Base-by-base conservation (phyloP, 1,284 basidiomycete species). In the Phellinidium pouzarii region DNA sequence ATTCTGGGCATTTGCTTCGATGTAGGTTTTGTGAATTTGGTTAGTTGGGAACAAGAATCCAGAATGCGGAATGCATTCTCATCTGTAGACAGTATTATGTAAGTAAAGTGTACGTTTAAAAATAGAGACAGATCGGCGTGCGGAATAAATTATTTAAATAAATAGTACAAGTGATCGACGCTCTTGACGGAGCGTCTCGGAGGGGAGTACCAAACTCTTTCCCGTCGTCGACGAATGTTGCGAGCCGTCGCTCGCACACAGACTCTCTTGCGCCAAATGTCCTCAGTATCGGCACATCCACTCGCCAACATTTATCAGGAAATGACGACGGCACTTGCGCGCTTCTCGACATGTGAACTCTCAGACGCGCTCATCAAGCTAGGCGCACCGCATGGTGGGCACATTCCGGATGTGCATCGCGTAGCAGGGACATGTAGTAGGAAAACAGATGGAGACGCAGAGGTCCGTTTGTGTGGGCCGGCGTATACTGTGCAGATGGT, bases 401-500 rank as follows among this genome's bases (percentile, higher is more conserved):
- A 83, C 62, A 74, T 97, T 31, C 84, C 92, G 1, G 92, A 94
- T 65, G 80, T 98, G 23, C 71, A 79, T 42, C 66, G 77, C 49
- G 91, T 87, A 0, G 87, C 86, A 12, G 93, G n/a, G n/a, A n/a
- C 91, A 0, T 96, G 90, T 63, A 96, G 94, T 1, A 93, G 60
- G 9, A 59, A 66, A 19, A 57, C 59, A 20, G 64, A 66, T 1
- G 93, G 60, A 11, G 59, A 66, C 19, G 57, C 59, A 20, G 64
- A 66, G 11, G 71, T 68, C 40, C 67, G 68, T 34, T 66, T 84
- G 55, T 79, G 55, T 22, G 91, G 87, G 0, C 88, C 87, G 11
- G 94, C 91, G 0, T 96, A 91, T 64, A 97, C 94, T 1, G 93
- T 97, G 48, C 77, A 86, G 70, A 92, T 96, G 83, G 91, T 93